Percentiles rank a stretch among this genome's conserved stretches.
These are phyloP conservation scores for Jatropha multifida DNA, from an alignment of 441 rosid species.

Conservation along the genomic window DNA sequence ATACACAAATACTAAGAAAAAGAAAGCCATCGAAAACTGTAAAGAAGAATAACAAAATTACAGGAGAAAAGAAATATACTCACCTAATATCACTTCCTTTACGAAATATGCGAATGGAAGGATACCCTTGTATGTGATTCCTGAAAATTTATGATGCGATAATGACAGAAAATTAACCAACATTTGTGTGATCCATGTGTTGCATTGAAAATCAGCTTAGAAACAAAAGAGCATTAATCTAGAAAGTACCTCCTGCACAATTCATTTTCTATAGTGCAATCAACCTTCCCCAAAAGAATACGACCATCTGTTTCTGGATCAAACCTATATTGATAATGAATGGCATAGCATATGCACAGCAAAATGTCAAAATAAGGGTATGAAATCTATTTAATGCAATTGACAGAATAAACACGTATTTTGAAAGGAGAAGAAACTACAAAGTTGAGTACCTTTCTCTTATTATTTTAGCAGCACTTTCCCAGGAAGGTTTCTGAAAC, in stretches of 20 bases:
- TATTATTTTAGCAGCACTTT: slow-evolving; percentile 78
- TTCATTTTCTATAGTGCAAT: slow-evolving; percentile 70
- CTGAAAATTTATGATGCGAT: slow-evolving; percentile 40
- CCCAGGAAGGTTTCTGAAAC: slow-evolving; percentile 96
- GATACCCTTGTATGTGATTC: slow-evolving; percentile 97
- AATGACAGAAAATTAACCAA: not conserved
- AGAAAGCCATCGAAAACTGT: slow-evolving; percentile 1
- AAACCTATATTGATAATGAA: slow-evolving; percentile 59
- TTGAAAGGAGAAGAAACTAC: slow-evolving; percentile 3
- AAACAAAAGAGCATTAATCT: slow-evolving; percentile 20
- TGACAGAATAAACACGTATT: not conserved
- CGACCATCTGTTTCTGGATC: slow-evolving; percentile 95
- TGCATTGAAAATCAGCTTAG: slow-evolving; percentile 13
- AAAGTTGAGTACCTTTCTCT: slow-evolving; percentile 58
- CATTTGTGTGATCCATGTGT: not conserved
- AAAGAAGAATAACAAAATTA: slow-evolving; percentile 2
- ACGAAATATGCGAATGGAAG: slow-evolving; percentile 95
- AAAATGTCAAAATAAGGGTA: not conserved
- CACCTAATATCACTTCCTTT: slow-evolving; percentile 92
- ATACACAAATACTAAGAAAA: not conserved
- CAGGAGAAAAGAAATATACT: slow-evolving; percentile 20
- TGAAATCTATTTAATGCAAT: not conserved
- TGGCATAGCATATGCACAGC: slow-evolving; percentile 23
- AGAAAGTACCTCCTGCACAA: slow-evolving; percentile 75
- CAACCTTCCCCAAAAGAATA: slow-evolving; percentile 85